Conservation (phyloP, 2,329 filamentous ascomycete genomes). For the Colletotrichum somersetense region DNA sequence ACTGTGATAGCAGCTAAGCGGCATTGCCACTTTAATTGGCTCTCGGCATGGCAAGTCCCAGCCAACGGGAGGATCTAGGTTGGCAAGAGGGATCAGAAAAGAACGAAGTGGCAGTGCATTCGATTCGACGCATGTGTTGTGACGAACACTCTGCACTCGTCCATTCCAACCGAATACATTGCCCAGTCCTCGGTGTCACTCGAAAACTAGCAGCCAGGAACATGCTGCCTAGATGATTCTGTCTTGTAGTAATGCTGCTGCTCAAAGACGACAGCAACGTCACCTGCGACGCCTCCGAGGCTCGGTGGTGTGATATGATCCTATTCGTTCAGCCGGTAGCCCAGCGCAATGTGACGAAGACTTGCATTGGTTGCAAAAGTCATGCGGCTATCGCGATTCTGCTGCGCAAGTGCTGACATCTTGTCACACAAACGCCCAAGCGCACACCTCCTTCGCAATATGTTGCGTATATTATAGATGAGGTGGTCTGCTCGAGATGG, state of each 20-base stretch:
- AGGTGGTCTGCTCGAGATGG: constrained; percentile 8
- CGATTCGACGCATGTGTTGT: constrained; percentile 37
- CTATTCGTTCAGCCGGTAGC: constrained; percentile 17
- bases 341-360: constrained; percentile 27
- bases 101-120: constrained; percentile 25
- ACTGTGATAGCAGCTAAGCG: constrained; percentile 29
- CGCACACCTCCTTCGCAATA: constrained; percentile 31
- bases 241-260: constrained; percentile 15
- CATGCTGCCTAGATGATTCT: constrained; percentile 22
- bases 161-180: constrained; percentile 5
- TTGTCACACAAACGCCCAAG: constrained; percentile 35
- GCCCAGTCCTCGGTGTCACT: constrained; percentile 24
- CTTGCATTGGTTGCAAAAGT: constrained; percentile 31
- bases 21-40: constrained; percentile 35
- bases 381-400: constrained; percentile 38
- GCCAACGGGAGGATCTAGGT: constrained; percentile 35
- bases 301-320: neutral
- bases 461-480: constrained; percentile 24
- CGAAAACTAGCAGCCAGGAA: constrained; percentile 20
- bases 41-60: constrained; percentile 5
- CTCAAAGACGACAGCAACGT: constrained; percentile 3
- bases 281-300: neutral
- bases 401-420: constrained; percentile 41
- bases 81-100: constrained; percentile 17
- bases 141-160: constrained; percentile 17